A percentile compares a stretch with the other conserved stretches of the same genome.
These are phyloP conservation scores for Oryza rufipogon DNA, from an alignment of 176 grass and related monocot species.

Conservation along the genomic window DNA sequence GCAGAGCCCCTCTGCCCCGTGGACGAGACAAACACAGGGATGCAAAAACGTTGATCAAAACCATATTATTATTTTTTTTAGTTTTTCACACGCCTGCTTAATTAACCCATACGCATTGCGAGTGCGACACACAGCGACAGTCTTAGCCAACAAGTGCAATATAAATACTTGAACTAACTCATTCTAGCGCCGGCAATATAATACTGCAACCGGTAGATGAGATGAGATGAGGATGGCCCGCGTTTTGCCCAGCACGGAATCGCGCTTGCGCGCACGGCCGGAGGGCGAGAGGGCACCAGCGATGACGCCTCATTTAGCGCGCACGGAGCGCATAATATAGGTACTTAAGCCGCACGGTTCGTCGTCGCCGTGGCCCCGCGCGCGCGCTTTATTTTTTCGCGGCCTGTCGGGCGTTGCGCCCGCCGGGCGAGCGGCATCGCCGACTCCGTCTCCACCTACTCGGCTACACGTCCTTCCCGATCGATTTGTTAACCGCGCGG, in stretches of 20 bases:
- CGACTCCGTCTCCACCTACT: not conserved
- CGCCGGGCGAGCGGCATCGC: conserved; percentile 13
- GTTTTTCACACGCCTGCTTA: not conserved
- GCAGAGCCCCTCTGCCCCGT: not conserved
- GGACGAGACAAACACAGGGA: not conserved
- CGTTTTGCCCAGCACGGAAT: not conserved
- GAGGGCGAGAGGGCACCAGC: not conserved
- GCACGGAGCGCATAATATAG: not conserved
- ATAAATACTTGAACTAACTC: not conserved
- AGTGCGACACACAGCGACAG: not conserved
- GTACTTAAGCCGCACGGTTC: not conserved
- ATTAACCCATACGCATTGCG: not conserved
- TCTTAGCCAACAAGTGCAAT: not conserved
- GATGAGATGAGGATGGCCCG: not conserved
- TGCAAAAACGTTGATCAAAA: conserved; percentile 3
- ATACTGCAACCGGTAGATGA: not conserved
- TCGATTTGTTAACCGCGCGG: conserved; percentile 3
- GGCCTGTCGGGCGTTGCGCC: conserved; percentile 48
- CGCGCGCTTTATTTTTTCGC: conserved; percentile 26
- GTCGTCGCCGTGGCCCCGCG: not conserved
- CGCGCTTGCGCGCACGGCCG: not conserved
- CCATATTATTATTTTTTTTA: not conserved
- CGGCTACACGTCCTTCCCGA: not conserved
- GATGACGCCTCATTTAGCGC: conserved; percentile 31
- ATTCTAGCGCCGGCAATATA: not conserved